Base-by-base conservation (phyloP, 2,329 filamentous ascomycete genomes). In the Ophiostoma novo-ulmi region DNA sequence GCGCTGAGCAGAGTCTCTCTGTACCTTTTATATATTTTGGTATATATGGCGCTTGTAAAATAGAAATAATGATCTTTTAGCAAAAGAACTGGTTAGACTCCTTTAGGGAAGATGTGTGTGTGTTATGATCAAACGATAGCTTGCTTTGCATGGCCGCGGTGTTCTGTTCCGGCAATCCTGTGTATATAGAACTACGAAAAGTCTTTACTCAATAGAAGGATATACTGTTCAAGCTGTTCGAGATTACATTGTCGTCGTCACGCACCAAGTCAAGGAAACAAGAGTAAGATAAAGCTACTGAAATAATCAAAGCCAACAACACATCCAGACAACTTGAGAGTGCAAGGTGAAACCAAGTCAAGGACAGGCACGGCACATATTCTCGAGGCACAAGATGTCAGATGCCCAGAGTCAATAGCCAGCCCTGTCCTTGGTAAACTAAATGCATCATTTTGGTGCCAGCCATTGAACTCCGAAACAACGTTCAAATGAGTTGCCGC, bases 1-100 rank as follows among this genome's bases (percentile, higher is more conserved):
- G 79, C 85, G 35, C 22, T 71, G 55, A 38, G 39, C n/a, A 35
- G n/a, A 26, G 58, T 20, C 13, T 22, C 41, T 39, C 4, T 48
- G 44, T 48, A 20, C 44, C 52, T 22, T 10, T 36, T 39, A 7
- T 17, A 36, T 13, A 22, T 36, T 13, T 11, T 38, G 61, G 31
- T 69, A 38, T 48, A 38, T 20, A 64, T 36, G 38, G 38, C 39
- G n/a, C 36, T 41, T 67, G 65, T 67, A 67, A 67, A 67, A 67
- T 67, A 67, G 65, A 67, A 66, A 55, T 17, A 39, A 20, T 63
- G 14, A 14, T 41, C 13, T 22, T 39, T 39, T 14, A 41, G 36
- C 17, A 39, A 39, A 36, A 39, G 22, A 36, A 38, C 3, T 13
- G 31, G 22, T 13, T 14, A 1, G 13, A 6, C 36, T 63, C 26